phyloP scores from a whole-genome alignment of 1,139 yeast species.

The Taphrina flavorubra region DNA sequence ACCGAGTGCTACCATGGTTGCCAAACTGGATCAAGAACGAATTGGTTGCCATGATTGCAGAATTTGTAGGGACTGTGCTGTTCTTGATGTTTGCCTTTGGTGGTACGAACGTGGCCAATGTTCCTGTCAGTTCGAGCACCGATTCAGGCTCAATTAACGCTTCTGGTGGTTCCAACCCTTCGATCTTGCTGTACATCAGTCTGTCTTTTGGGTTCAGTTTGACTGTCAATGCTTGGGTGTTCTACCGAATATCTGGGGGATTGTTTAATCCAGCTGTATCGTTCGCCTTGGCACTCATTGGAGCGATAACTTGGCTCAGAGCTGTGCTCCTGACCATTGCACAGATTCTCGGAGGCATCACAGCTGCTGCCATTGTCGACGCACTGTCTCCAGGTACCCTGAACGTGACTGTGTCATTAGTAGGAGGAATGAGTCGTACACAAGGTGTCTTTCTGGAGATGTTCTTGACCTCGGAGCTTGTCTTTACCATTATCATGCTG shows the following conservation, averaged over 20 bases:
- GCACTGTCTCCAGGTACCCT: slow-evolving; percentile 87
- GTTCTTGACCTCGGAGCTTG: slow-evolving; percentile 75
- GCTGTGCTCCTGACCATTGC: slow-evolving; percentile 68
- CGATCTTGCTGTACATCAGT: slow-evolving; percentile 75
- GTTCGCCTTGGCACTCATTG: slow-evolving; percentile 68
- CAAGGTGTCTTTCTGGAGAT: slow-evolving; percentile 85
- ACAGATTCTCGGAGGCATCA: slow-evolving; percentile 85
- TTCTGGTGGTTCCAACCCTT: slow-evolving; percentile 56
- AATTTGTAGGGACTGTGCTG: slow-evolving; percentile 83
- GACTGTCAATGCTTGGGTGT: slow-evolving; percentile 73
- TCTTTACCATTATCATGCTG: slow-evolving; percentile 77
- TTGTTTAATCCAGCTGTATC: slow-evolving; percentile 84
- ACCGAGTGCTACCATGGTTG: slow-evolving; percentile 18
- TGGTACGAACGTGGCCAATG: slow-evolving; percentile 85
- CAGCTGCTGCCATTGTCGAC: slow-evolving; percentile 88
- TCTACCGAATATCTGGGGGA: slow-evolving; percentile 85
- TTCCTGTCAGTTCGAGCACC: slow-evolving; percentile 46
- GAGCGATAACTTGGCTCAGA: slow-evolving; percentile 76
- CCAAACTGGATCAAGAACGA: slow-evolving; percentile 57
- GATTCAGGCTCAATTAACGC: slow-evolving; percentile 22
- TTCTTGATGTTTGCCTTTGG: slow-evolving; percentile 82
- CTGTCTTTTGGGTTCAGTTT: slow-evolving; percentile 89
- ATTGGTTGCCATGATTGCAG: slow-evolving; percentile 63
- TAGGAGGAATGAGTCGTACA: slow-evolving; percentile 71
- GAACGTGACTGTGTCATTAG: slow-evolving; percentile 72